Conservation (phyloP, 306 rosid genomes). For the Dalbergia cultrata region DNA sequence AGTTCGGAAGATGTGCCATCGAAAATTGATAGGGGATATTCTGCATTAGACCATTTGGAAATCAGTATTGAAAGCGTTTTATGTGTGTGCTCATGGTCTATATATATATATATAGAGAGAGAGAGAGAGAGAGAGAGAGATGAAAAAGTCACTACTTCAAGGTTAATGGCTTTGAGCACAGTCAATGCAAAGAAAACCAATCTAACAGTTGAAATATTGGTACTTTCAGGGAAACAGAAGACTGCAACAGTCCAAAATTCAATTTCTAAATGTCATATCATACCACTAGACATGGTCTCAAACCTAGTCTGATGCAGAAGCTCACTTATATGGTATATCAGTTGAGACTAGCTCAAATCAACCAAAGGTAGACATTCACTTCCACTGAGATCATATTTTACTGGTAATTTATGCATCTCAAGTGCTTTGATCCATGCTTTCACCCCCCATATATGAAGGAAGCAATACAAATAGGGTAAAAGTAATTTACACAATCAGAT, state of each 20-base stretch:
- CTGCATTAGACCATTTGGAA: constrained; percentile 59
- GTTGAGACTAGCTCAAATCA: constrained; percentile 35
- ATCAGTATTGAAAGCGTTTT: constrained; percentile 28
- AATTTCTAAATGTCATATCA: constrained; percentile 28
- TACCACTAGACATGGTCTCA: constrained; percentile 18
- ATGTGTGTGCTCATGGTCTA: neutral
- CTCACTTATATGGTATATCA: constrained; percentile 16
- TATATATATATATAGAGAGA: neutral
- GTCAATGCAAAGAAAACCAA: constrained; percentile 19
- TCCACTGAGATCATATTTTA: constrained; percentile 10
- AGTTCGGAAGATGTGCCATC: constrained; percentile 87
- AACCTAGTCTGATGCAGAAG: constrained; percentile 33
- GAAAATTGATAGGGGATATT: constrained; percentile 89
- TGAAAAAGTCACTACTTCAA: neutral
- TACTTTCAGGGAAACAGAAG: constrained; percentile 11
- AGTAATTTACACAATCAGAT: constrained; percentile 2
- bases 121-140: neutral
- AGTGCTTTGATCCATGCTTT: constrained; percentile 26
- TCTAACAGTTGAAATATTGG: neutral
- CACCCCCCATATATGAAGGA: constrained; percentile 12
- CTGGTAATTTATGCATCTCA: constrained; percentile 37
- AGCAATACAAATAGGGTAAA: neutral
- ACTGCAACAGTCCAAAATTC: constrained; percentile 10
- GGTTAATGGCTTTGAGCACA: constrained; percentile 27
- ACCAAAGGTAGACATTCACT: constrained; percentile 21